These are phyloP conservation scores for Teunomyces panamensis DNA, from an alignment of 805 yeast genomes.

Conservation along the genomic window DNA sequence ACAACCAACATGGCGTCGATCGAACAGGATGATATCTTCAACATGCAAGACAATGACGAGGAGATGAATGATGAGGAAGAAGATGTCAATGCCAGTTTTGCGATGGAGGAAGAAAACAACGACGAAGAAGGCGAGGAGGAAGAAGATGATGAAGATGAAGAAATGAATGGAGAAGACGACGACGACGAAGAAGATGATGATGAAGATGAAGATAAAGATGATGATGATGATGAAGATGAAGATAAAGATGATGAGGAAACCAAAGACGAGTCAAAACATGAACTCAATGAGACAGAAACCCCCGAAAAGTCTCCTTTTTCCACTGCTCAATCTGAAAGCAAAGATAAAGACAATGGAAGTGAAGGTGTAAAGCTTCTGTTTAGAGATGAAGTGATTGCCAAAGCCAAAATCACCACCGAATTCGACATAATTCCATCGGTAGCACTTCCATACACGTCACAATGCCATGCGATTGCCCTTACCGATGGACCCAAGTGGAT, in stretches of 20 bases:
- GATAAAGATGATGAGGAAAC: slow-evolving; percentile 14
- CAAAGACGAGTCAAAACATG: slow-evolving; percentile 14
- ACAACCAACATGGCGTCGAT: slow-evolving; percentile 6
- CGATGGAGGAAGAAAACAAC: slow-evolving; percentile 2
- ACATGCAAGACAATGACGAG: slow-evolving; percentile 17
- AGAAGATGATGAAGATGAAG: slow-evolving; percentile 21
- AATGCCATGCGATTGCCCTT: slow-evolving; percentile 73
- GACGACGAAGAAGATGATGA: slow-evolving; percentile 14
- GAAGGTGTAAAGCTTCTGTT: slow-evolving; percentile 9
- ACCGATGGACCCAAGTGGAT: slow-evolving; percentile 82
- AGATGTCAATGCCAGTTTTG: slow-evolving; percentile 6
- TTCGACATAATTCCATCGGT: slow-evolving; percentile 80
- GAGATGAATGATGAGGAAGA: slow-evolving; percentile 15
- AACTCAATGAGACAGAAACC: slow-evolving; percentile 6
- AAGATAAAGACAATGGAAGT: background rate
- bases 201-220: slow-evolving; percentile 14
- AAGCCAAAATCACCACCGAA: slow-evolving; percentile 49
- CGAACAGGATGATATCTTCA: slow-evolving; percentile 21
- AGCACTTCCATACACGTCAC: slow-evolving; percentile 79
- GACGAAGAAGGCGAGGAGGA: slow-evolving; percentile 17
- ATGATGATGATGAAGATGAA: slow-evolving; percentile 15
- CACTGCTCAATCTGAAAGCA: background rate
- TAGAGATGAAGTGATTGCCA: slow-evolving; percentile 31
- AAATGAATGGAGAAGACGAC: slow-evolving; percentile 17
- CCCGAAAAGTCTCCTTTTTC: too few relatives aligned